Evolutionary conservation across 352 stramenopile species (phyloP).

Genomic region (Thraustotheca clavata): DNA sequence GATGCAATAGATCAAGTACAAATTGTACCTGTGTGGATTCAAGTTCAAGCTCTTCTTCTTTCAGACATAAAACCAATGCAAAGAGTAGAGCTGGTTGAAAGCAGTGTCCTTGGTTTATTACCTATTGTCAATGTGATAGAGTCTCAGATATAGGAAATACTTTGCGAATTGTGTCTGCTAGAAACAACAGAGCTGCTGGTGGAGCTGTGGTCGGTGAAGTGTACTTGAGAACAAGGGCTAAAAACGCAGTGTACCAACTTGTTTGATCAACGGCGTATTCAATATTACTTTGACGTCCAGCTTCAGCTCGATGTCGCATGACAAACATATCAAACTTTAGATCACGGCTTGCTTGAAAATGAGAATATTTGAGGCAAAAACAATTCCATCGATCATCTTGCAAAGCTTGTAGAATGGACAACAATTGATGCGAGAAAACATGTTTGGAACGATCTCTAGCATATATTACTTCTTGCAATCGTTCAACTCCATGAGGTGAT

Average conservation of each 20-base stretch:
- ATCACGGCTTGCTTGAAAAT: slow-evolving; percentile 32
- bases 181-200: slow-evolving; percentile 39
- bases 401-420: slow-evolving; percentile 34
- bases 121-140: neutral
- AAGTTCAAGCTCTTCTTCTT: slow-evolving; percentile 33
- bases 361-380: slow-evolving; percentile 41
- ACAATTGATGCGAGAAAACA: slow-evolving; percentile 30
- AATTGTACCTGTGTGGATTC: slow-evolving; percentile 14
- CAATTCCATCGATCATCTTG: slow-evolving; percentile 47
- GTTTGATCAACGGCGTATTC: slow-evolving; percentile 26
- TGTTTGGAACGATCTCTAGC: slow-evolving; percentile 38
- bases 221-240: slow-evolving; percentile 33
- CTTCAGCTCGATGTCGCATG: slow-evolving; percentile 48
- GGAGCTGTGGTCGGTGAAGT: slow-evolving; percentile 3
- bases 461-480: slow-evolving; percentile 42
- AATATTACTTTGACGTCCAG: slow-evolving; percentile 27
- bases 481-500: slow-evolving; percentile 38
- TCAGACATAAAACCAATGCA: slow-evolving; percentile 34
- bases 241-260: slow-evolving; percentile 45
- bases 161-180: slow-evolving; percentile 40
- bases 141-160: neutral
- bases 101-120: slow-evolving; percentile 32
- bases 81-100: slow-evolving; percentile 38
- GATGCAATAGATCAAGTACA: neutral
- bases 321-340: slow-evolving; percentile 31